Base-by-base conservation (phyloP, 1,139 yeast genomes). In the Zygoascus meyerae region DNA sequence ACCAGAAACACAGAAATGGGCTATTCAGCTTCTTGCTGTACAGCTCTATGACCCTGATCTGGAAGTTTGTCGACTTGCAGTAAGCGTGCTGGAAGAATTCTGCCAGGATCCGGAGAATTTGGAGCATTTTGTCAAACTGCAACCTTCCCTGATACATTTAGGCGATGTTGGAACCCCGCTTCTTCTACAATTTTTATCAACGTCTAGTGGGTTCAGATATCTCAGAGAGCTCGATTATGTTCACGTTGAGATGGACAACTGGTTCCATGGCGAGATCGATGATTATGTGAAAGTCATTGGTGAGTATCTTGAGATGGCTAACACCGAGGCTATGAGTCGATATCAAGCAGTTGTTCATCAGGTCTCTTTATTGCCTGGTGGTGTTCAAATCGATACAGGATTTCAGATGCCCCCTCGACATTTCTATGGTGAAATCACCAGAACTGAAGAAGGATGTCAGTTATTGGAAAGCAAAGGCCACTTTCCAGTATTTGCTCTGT, bases 361-460 rank as follows among this genome's bases (percentile, higher is more conserved):
- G 45, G 41, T 34, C 35, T 28, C 28, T 3, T 34, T 39, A 15
- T 30, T 35, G 43, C 39, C 29, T 56, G 71, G 12, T 15, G 71
- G 12, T 15, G 16, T 18, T 5, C 42, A 17, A 15, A 30, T 16
- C 3, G 37, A 34, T 16, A 12, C 14, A 14, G 36, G 28, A 12
- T 34, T 34, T n/a, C 44, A 17, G 7, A 42, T 34, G 12, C 49
- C 52, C n/a, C 87, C 90, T 1, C 68, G 78, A 11, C 87, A 86
- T 60, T 86, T 90, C 57, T 86, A 86, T 63, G 86, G 87, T 40
- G 85, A 83, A 56, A 68, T 90, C 42, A 82, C 89, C 0, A 77
- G 83, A 46, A 86, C 97, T 0, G 86, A 79, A 50, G 94, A 86
- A 52, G 97, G 97, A 0, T 73, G 86, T 45, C 68, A 69, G 32